A percentile compares a stretch with the other conserved stretches of the same genome.
These are phyloP conservation scores for Citrullus amarus DNA, from an alignment of 306 rosid species.

Conservation along the genomic window DNA sequence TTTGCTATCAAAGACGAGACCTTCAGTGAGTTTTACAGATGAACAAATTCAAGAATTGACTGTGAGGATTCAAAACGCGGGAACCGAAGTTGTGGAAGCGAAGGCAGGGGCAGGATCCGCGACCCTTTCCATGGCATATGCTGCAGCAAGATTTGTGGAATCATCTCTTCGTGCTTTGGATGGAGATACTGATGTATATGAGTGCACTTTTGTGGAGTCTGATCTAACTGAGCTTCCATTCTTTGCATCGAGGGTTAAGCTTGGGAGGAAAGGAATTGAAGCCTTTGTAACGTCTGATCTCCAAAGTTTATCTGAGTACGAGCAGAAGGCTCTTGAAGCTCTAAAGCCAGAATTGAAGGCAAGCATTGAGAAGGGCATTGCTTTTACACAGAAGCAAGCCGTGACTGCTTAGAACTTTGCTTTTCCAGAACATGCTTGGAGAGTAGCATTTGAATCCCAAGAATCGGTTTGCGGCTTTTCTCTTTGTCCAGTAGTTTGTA, in stretches of 20 bases:
- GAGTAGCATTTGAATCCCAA: not conserved
- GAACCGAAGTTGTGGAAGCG: constrained; percentile 98
- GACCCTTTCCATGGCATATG: constrained; percentile 97
- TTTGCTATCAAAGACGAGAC: constrained; percentile 70
- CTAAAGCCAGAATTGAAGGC: constrained; percentile 83
- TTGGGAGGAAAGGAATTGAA: constrained; percentile 83
- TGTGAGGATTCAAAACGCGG: constrained; percentile 84
- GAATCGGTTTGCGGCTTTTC: not conserved
- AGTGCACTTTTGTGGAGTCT: constrained; percentile 73
- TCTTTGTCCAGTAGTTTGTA: not conserved
- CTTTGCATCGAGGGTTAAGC: constrained; percentile 90
- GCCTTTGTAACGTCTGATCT: constrained; percentile 72
- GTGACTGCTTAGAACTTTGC: constrained; percentile 30
- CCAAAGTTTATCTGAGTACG: constrained; percentile 78
- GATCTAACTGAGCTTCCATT: constrained; percentile 83
- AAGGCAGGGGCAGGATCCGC: constrained; percentile 99
- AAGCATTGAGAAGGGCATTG: constrained; percentile 94
- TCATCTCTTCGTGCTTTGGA: constrained; percentile 91
- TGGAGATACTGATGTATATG: constrained; percentile 91
- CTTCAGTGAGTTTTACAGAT: constrained; percentile 54
- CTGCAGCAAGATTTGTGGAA: constrained; percentile 95
- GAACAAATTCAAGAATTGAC: constrained; percentile 72
- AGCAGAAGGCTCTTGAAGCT: constrained; percentile 84
- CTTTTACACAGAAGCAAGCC: constrained; percentile 65
- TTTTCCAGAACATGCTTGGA: not conserved